A percentile compares a stretch with the other conserved stretches of the same genome.
Evolutionary conservation across 2,329 filamentous ascomycete species (phyloP).

Genomic region (Xenoacremonium recifei): DNA sequence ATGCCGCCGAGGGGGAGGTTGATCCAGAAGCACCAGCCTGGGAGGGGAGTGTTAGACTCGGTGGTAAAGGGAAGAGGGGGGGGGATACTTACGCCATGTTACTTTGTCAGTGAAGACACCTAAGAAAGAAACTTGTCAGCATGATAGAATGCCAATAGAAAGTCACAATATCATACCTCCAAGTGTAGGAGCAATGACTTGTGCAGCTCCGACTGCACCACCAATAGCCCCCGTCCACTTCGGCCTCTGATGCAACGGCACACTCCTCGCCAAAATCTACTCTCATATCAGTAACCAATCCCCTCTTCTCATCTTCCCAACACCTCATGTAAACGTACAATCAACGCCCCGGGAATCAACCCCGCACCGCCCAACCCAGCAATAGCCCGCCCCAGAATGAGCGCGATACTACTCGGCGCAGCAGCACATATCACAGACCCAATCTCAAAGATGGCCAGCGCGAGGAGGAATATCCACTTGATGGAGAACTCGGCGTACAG

Average conservation of each 20-base stretch:
- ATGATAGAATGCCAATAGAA: neutral
- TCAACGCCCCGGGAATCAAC: neutral
- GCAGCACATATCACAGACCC: slow-evolving; percentile 43
- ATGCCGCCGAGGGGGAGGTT: slow-evolving; percentile 1
- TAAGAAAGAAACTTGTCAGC: neutral
- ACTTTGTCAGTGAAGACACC: slow-evolving; percentile 1
- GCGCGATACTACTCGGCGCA: slow-evolving; percentile 35
- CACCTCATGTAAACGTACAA: neutral
- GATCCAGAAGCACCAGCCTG: slow-evolving; percentile 2
- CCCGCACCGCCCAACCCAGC: slow-evolving; percentile 33
- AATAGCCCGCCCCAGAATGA: slow-evolving; percentile 41
- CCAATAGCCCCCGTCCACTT: slow-evolving; percentile 1
- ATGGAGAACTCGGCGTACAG: slow-evolving; percentile 23
- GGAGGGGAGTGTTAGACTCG: too few relatives aligned
- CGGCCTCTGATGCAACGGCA: neutral
- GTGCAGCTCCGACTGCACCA: neutral
- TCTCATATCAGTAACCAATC: neutral
- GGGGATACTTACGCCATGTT: neutral
- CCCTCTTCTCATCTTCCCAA: neutral
- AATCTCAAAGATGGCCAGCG: slow-evolving; percentile 42
- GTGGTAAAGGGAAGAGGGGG: neutral
- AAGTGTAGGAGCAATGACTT: neutral
- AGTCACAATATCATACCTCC: neutral
- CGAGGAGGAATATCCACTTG: slow-evolving; percentile 16
- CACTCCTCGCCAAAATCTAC: neutral